Conservation (phyloP, 2,329 filamentous ascomycete species). For the Aspergillus fijiensis region DNA sequence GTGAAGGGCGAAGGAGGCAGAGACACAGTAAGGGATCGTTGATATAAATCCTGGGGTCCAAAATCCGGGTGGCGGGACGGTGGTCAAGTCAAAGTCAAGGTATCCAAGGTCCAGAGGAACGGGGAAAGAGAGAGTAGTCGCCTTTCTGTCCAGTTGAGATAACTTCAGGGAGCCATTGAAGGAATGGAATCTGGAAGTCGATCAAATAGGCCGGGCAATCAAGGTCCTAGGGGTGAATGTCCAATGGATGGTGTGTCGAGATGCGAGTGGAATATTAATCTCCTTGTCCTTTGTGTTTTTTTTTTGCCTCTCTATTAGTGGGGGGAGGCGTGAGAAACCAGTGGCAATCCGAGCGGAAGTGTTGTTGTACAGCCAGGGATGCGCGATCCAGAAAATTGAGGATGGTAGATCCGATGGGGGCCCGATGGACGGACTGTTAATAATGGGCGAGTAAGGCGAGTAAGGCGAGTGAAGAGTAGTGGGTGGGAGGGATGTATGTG, state of each 20-base stretch:
- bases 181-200: conserved; percentile 17
- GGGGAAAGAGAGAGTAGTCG: conserved; percentile 12
- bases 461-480: conserved; percentile 6
- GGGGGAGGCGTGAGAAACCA: conserved; percentile 1
- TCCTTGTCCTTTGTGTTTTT: neutral
- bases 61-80: conserved; percentile 9
- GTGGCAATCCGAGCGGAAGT: neutral
- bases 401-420: conserved; percentile 6
- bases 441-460: neutral
- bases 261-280: neutral
- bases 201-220: conserved; percentile 11
- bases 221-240: conserved; percentile 16
- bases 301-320: neutral
- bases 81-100: neutral
- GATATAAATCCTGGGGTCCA: conserved; percentile 19
- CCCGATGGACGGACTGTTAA: conserved; percentile 1
- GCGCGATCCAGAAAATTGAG: conserved; percentile 5
- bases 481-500: neutral
- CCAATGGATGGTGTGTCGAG: conserved; percentile 3
- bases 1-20: conserved; percentile 10
- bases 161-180: conserved; percentile 25
- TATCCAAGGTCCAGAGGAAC: conserved; percentile 9
- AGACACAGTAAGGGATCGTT: conserved; percentile 7
- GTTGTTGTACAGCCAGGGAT: conserved; percentile 19
- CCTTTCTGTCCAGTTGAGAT: conserved; percentile 5